Conservation (phyloP, 495 filamentous ascomycete genomes). For the Neurospora sp. region DNA sequence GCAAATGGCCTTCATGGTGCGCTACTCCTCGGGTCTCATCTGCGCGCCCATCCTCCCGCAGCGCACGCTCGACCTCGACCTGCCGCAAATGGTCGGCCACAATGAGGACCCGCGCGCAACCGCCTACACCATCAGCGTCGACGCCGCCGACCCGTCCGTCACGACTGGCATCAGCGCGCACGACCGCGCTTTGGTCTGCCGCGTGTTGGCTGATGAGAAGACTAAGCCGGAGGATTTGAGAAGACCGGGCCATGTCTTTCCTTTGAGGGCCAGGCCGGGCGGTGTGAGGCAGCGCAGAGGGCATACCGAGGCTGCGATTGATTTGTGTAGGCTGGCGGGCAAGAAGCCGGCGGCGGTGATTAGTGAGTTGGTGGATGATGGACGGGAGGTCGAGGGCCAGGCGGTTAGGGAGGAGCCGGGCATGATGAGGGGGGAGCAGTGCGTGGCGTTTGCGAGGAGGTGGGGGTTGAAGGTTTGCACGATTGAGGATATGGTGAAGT, state of each 20-base stretch:
- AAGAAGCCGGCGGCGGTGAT: conserved; percentile 71
- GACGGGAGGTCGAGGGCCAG: conserved; percentile 48
- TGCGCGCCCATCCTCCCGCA: conserved; percentile 71
- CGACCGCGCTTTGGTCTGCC: conserved; percentile 75
- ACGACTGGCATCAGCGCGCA: conserved; percentile 87
- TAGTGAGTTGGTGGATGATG: conserved; percentile 76
- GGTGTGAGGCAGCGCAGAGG: conserved; percentile 71
- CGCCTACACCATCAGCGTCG: conserved; percentile 84
- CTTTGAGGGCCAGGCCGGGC: conserved; percentile 67
- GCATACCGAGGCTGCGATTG: conserved; percentile 88
- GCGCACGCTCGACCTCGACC: conserved; percentile 53
- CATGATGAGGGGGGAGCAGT: conserved; percentile 91
- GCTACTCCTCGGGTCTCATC: conserved; percentile 79
- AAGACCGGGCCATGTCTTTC: conserved; percentile 84
- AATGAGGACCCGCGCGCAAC: conserved; percentile 82
- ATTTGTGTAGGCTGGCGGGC: conserved; percentile 74
- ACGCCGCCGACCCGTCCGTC: conserved; percentile 58
- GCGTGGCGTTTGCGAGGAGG: conserved; percentile 74
- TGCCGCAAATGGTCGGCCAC: conserved; percentile 81
- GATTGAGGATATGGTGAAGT: conserved; percentile 78
- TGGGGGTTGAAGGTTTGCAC: conserved; percentile 93
- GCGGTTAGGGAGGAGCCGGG: conserved; percentile 51
- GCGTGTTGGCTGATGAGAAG: conserved; percentile 60
- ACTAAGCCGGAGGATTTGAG: conserved; percentile 54
- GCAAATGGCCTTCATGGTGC: conserved; percentile 93